These are phyloP conservation scores for Rhizopogon vesiculosus DNA, from an alignment of 768 basidiomycete genomes.

Conservation along the genomic window DNA sequence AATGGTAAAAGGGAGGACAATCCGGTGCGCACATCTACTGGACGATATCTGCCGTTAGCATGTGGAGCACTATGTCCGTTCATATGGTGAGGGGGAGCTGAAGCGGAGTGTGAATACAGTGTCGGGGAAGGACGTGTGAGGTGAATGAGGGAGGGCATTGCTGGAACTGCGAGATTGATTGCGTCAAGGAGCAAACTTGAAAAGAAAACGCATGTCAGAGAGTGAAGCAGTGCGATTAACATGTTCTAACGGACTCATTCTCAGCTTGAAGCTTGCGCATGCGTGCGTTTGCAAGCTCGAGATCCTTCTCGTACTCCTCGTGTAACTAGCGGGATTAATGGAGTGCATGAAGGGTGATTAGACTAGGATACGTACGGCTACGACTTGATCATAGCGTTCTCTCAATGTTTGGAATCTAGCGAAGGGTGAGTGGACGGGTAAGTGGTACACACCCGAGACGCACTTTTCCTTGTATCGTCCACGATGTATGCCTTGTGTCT, in stretches of 20 bases:
- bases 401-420: conserved; percentile 24
- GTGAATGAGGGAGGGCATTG: conserved; percentile 26
- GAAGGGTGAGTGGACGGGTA: background rate
- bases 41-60: conserved; percentile 21
- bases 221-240: background rate
- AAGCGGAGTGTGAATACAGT: conserved; percentile 6
- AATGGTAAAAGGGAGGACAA: background rate
- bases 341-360: background rate
- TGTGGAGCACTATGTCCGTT: conserved; percentile 22
- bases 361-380: conserved; percentile 13
- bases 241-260: conserved; percentile 21
- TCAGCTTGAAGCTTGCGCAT: conserved; percentile 26
- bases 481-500: conserved; percentile 10
- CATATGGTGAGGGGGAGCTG: conserved; percentile 8
- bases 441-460: background rate
- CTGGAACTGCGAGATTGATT: conserved; percentile 27
- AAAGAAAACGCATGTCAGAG: background rate
- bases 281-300: conserved; percentile 21
- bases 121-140: conserved; percentile 25
- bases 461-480: conserved; percentile 30
- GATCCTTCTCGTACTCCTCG: conserved; percentile 21
- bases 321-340: conserved; percentile 10
- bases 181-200: conserved; percentile 28
- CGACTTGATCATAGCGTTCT: conserved; percentile 30
- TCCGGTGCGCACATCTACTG: conserved; percentile 21